phyloP scores from a whole-genome alignment of 768 basidiomycete genomes.

The Gymnopilus junonius region DNA sequence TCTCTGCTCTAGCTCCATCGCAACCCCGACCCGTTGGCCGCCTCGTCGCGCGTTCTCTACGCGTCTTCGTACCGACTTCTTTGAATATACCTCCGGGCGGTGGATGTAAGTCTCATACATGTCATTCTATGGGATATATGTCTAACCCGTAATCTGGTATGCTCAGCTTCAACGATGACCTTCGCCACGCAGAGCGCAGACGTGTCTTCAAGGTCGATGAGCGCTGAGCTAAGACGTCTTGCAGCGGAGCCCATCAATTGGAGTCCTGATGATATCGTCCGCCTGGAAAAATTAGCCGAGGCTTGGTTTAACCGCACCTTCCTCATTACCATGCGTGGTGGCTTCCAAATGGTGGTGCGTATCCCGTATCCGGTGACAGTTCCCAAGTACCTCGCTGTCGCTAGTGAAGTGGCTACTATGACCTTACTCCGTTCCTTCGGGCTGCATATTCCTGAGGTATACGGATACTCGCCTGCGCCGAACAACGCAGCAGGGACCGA shows the following conservation, averaged over 20 bases:
- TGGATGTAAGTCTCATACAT: constrained; percentile 46
- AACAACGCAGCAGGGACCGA: constrained; percentile 45
- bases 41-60: constrained; percentile 38
- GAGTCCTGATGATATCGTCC: constrained; percentile 38
- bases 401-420: constrained; percentile 54
- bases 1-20: constrained; percentile 27
- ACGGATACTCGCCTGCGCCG: constrained; percentile 44
- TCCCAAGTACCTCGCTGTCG: constrained; percentile 42
- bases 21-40: constrained; percentile 27
- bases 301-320: constrained; percentile 42
- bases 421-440: constrained; percentile 39
- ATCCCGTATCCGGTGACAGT: constrained; percentile 43
- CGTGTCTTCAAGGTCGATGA: constrained; percentile 44
- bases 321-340: constrained; percentile 36
- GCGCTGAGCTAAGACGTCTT: constrained; percentile 45
- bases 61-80: constrained; percentile 37
- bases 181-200: constrained; percentile 51
- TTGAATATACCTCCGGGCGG: constrained; percentile 45
- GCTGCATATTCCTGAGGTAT: constrained; percentile 46
- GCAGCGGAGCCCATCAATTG: constrained; percentile 46
- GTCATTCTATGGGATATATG: constrained; percentile 23
- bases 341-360: constrained; percentile 43
- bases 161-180: constrained; percentile 45
- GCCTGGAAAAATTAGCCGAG: constrained; percentile 46
- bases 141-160: constrained; percentile 30